Evolutionary conservation across 768 basidiomycete genomes (phyloP).

Genomic region (Podaxis sp.): DNA sequence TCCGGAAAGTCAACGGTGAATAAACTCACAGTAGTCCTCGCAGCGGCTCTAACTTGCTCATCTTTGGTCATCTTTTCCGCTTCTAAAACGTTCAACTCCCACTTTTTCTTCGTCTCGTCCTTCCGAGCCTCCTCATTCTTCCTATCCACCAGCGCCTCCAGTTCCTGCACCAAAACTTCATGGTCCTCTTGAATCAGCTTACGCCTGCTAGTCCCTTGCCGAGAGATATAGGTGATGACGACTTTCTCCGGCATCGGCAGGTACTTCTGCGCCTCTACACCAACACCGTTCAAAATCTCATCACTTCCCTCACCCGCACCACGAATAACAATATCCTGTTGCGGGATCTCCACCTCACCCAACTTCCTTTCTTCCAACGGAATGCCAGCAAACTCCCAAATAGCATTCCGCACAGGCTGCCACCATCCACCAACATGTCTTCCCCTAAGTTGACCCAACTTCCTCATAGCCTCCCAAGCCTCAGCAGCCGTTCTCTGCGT

Average conservation of each 20-base stretch:
- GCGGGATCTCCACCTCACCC: conserved; percentile 13
- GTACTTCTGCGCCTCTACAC: conserved; percentile 26
- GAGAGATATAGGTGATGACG: conserved; percentile 71
- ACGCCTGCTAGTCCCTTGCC: conserved; percentile 54
- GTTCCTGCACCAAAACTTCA: conserved; percentile 45
- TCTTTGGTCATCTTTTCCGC: conserved; percentile 73
- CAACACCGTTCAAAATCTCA: conserved; percentile 22
- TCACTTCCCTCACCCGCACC: conserved; percentile 16
- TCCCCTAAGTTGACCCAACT: conserved; percentile 33
- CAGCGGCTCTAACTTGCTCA: conserved; percentile 66
- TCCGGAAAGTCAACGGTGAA: neutral
- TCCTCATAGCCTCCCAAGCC: conserved; percentile 56
- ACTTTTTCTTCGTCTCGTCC: conserved; percentile 28
- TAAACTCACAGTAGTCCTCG: conserved; percentile 66
- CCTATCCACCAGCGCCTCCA: conserved; percentile 49
- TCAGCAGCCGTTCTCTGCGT: conserved; percentile 75
- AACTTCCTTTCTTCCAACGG: neutral
- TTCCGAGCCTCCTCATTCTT: conserved; percentile 28
- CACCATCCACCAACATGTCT: conserved; percentile 66
- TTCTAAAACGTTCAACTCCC: conserved; percentile 61
- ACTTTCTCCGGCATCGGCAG: conserved; percentile 47
- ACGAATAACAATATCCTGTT: conserved; percentile 11
- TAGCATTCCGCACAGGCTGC: conserved; percentile 66
- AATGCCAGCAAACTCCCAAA: conserved; percentile 66
- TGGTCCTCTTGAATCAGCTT: conserved; percentile 60